Base-by-base conservation (phyloP, 139 green algal genomes). In the Deuterostichococcus epilithicus region DNA sequence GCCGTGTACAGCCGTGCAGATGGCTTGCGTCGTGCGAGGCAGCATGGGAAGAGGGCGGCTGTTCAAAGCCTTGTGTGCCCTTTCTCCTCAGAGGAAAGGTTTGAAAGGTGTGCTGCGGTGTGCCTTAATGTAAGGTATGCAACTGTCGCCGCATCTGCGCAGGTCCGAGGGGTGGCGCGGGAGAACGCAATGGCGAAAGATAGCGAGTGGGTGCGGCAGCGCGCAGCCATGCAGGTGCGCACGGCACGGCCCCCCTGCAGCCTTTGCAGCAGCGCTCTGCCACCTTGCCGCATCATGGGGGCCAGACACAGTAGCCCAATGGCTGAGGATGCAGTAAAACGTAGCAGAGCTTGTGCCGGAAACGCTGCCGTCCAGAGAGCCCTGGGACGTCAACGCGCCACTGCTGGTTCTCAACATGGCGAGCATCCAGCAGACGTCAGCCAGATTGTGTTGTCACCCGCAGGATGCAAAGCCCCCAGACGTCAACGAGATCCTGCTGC, bases 181-280 rank as follows among this genome's bases (percentile, higher is more conserved):
- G 44, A 82, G 3, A 90, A 92, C 63, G 87, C 88, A 23, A 59
- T 72, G 18, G 87, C 88, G 10, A 92, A 93, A 71, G 88, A 93
- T 78, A 89, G 81, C 36, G 87, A 90, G 74, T 93, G 88, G 88
- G 85, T 91, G 68, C 68, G 81, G 63, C 80, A 91, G 39, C 80
- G 88, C 33, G 73, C 76, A 71, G 77, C 72, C 3, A 77, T 89
- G n/a, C 42, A 52, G 42, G 83, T 85, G 76, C 18, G 44, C 42
- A 23, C 10, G 10, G 42, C 42, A 23, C 13, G 10, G 42, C 13
- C 42, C 13, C 13, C 13, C 42, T 52, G 42, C 10, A 52, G 42
- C 13, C 42, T 52, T 52, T 8, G 47, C 33, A 35, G 8, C 75
- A 78, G 70, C 74, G 77, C 5, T 34, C 69, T 8, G n/a, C n/a